These are phyloP conservation scores for Aspergillus aculeatinus DNA, from an alignment of 2,329 filamentous ascomycete genomes.

Conservation along the genomic window DNA sequence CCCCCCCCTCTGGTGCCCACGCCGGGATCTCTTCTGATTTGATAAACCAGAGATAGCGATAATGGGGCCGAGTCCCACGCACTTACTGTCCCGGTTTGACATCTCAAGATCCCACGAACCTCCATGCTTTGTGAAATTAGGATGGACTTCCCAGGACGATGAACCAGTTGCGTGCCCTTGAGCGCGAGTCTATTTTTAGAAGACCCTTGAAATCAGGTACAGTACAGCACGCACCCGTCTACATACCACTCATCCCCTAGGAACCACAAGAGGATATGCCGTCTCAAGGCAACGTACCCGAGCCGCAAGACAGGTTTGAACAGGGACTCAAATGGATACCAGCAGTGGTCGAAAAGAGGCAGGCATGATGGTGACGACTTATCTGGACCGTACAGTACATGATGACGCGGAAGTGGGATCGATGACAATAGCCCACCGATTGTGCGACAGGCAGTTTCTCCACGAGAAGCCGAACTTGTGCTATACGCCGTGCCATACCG, in stretches of 20 bases:
- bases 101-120: conserved; percentile 3
- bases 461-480: no score
- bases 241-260: not conserved
- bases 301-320: not conserved
- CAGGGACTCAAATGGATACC: not conserved
- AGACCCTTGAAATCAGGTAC: not conserved
- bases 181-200: not conserved
- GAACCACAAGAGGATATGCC: not conserved
- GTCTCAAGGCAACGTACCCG: not conserved
- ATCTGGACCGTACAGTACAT: not conserved
- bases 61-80: conserved; percentile 14
- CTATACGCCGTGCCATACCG: no score
- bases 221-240: not conserved
- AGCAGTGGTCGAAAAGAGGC: not conserved
- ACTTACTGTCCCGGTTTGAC: conserved; percentile 2
- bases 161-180: not conserved
- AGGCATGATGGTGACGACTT: no score
- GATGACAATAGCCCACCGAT: not conserved
- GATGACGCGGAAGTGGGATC: not conserved
- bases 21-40: conserved; percentile 8
- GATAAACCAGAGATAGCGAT: conserved; percentile 7
- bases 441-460: not conserved
- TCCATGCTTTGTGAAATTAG: not conserved
- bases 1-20: conserved; percentile 1
- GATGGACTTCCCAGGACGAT: not conserved